Evolutionary conservation across 306 rosid species (phyloP).

Genomic region (Trichosanthes cucumerina): DNA sequence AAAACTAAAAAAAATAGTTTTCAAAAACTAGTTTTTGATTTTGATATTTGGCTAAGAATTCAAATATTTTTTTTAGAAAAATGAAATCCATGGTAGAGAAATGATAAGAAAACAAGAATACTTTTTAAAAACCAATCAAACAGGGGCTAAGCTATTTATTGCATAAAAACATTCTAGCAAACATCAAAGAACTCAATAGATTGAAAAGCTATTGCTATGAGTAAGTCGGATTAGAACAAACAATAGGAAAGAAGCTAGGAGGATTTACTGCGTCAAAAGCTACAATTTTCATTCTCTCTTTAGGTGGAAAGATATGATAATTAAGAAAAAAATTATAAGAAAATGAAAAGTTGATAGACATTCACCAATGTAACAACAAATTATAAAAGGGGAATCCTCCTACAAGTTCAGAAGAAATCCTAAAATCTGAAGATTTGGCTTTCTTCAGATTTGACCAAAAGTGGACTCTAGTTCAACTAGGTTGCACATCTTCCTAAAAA

Average conservation of each 20-base stretch:
- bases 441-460: not conserved
- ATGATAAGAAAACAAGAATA: not conserved
- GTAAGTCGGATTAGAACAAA: not conserved
- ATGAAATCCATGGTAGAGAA: too few relatives aligned
- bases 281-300: not conserved
- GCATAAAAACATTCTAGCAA: not conserved
- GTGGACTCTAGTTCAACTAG: not conserved
- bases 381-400: not conserved
- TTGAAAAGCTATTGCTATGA: not conserved
- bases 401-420: not conserved
- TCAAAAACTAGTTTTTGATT: too few relatives aligned
- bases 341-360: not conserved
- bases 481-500: not conserved
- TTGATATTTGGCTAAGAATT: too few relatives aligned
- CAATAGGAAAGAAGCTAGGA: not conserved
- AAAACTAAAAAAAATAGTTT: too few relatives aligned
- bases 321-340: not conserved
- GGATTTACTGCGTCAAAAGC: not conserved
- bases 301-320: not conserved
- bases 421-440: not conserved
- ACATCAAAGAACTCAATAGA: not conserved
- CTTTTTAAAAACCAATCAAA: too few relatives aligned
- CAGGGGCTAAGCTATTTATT: not conserved
- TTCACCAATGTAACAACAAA: not conserved
- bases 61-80: too few relatives aligned